These are phyloP conservation scores for Chalaropsis ovoidea DNA, from an alignment of 2,329 filamentous ascomycete species.

Conservation along the genomic window DNA sequence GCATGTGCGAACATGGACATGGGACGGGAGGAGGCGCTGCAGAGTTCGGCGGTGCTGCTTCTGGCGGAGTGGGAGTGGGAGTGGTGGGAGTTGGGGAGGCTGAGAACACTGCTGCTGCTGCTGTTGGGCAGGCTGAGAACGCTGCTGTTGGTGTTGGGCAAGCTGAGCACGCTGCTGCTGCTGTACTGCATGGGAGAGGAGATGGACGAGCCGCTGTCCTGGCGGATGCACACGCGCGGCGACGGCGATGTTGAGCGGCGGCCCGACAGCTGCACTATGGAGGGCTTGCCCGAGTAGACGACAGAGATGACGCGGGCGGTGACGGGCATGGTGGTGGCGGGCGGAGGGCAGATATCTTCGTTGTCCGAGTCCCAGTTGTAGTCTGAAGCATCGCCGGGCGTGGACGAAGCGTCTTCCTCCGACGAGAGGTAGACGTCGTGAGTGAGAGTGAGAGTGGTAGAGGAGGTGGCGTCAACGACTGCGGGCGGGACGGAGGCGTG, in stretches of 20 bases:
- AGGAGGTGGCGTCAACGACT: constrained; percentile 2
- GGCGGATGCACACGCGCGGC: constrained; percentile 28
- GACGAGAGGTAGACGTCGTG: constrained; percentile 55
- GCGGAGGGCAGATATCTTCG: constrained; percentile 29
- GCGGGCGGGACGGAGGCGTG: constrained; percentile 10
- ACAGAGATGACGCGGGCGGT: constrained; percentile 51
- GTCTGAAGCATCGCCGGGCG: constrained; percentile 50
- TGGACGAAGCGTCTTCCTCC: constrained; percentile 55
- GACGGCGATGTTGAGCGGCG: constrained; percentile 31
- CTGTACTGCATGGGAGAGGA: constrained; percentile 20
- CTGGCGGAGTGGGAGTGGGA: not conserved
- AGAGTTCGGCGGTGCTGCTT: not conserved
- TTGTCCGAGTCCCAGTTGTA: constrained; percentile 42
- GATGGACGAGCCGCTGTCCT: constrained; percentile 30
- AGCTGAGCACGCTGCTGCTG: constrained; percentile 28
- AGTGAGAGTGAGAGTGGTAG: constrained; percentile 36
- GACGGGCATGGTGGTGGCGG: constrained; percentile 33
- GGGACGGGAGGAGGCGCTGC: constrained; percentile 13
- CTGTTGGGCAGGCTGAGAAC: constrained; percentile 30
- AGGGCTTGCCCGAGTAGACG: constrained; percentile 50
- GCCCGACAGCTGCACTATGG: constrained; percentile 42
- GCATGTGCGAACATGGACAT: constrained; percentile 21
- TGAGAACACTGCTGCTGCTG: not conserved
- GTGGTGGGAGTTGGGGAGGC: not conserved
- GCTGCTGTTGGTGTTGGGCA: constrained; percentile 26